Evolutionary conservation across 2,329 filamentous ascomycete species (phyloP).

Genomic region (Fusarium sp.): DNA sequence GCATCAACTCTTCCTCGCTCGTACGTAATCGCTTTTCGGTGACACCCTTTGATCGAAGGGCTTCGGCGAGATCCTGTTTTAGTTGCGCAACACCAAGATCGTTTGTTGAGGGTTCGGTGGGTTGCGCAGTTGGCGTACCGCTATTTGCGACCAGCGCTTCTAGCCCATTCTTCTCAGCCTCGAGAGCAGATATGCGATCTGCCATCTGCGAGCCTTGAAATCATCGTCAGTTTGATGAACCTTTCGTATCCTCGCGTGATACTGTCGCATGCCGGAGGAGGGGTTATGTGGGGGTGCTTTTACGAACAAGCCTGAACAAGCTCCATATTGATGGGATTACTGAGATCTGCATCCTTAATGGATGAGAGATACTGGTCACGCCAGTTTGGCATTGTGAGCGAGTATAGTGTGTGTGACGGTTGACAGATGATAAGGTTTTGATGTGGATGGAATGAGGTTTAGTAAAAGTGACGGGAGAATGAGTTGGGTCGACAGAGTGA

Average conservation of each 20-base stretch:
- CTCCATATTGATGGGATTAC: constrained; percentile 67
- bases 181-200: constrained; percentile 71
- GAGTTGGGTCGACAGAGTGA: constrained; percentile 4
- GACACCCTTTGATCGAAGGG: constrained; percentile 76
- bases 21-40: constrained; percentile 71
- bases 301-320: constrained; percentile 82
- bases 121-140: constrained; percentile 26
- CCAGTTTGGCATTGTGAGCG: constrained; percentile 70
- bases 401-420: not conserved
- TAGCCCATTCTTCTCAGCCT: constrained; percentile 63
- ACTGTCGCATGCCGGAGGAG: constrained; percentile 23
- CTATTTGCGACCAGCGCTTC: constrained; percentile 43
- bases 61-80: constrained; percentile 76
- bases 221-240: constrained; percentile 27
- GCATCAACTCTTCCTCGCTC: constrained; percentile 70
- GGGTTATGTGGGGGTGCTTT: constrained; percentile 17
- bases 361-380: constrained; percentile 81
- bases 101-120: constrained; percentile 30
- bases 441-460: not conserved
- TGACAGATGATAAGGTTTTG: not conserved
- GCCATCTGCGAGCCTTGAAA: constrained; percentile 69
- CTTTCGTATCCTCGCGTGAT: not conserved
- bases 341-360: constrained; percentile 76
- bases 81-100: constrained; percentile 59
- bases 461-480: constrained; percentile 1